Base-by-base conservation (phyloP, 2,329 filamentous ascomycete species). In the Verticillium tricorpus region DNA sequence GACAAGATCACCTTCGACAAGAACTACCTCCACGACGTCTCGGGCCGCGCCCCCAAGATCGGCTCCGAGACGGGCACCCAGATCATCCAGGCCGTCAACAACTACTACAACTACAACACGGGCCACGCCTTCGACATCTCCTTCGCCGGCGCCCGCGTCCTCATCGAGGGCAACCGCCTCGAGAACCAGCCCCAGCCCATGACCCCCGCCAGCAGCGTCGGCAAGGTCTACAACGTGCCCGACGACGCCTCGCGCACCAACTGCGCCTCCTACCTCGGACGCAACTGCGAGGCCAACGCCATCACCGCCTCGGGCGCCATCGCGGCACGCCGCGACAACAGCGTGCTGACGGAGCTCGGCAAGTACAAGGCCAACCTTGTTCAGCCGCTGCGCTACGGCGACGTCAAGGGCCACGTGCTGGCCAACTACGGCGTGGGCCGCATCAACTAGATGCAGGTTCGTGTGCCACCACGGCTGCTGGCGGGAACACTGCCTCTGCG, bases 151-250 rank as follows among this genome's bases (percentile, higher is more conserved):
- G 65, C 64, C 58, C 70, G 70, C 19, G 71, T 73, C 8, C 65
- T 79, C 8, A 68, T 80, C 31, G 79, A 81, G 66, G 80, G 78
- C 35, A 81, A 81, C 69, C 72, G 74, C 58, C 80, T 81, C 69
- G 69, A 74, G 52, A 69, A 73, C 34, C 75, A 79, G 60, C 69
- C 71, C 15, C 76, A 73, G 17, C 76, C 77, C 8, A 67, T 75
- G n/a, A 78, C 75, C 5, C 60, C 67, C 0, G 72, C 72, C 55
- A 67, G 65, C 25, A 62, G 68, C 32, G 59, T 39, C 11, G 68
- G 67, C 54, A 58, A 63, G 12, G 56, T 69, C 22, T 71, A 71
- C 59, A 64, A 62, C 0, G 56, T 62, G 9, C 61, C 67, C 17
- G 61, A 66, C 37, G 63, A 69, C 25, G 63, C 40, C 9, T 61